phyloP scores from a whole-genome alignment of 306 rosid genomes.

The Canavalia gladiata region DNA sequence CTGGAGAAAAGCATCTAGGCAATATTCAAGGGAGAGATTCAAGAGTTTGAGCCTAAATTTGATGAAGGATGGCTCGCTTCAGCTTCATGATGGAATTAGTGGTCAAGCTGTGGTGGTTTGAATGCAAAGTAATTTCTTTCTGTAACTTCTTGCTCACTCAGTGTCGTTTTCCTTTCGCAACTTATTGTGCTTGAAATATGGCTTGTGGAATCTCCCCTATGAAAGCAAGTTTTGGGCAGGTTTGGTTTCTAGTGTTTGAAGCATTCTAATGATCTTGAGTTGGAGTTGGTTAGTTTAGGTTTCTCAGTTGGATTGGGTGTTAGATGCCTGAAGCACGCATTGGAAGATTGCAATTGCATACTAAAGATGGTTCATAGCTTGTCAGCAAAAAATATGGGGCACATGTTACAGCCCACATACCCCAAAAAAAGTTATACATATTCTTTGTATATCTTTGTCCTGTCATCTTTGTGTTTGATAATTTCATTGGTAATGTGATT shows the following conservation, averaged over 20 bases:
- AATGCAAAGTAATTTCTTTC: constrained; percentile 46
- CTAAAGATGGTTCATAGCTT: constrained; percentile 47
- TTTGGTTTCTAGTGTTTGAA: constrained; percentile 25
- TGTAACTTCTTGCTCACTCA: constrained; percentile 44
- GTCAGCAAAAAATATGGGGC: constrained; percentile 38
- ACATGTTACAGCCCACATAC: constrained; percentile 31
- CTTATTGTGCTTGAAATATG: constrained; percentile 45
- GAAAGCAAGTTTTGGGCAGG: constrained; percentile 48
- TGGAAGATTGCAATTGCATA: constrained; percentile 45
- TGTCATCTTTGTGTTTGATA: constrained; percentile 54
- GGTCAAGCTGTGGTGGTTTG: constrained; percentile 83
- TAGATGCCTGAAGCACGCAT: constrained; percentile 44
- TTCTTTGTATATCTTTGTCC: constrained; percentile 63
- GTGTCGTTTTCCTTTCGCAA: constrained; percentile 42
- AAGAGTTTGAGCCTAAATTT: constrained; percentile 89
- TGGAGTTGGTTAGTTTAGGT: constrained; percentile 42
- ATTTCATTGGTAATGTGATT: constrained; percentile 50
- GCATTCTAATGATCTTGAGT: constrained; percentile 30
- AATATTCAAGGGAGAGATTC: constrained; percentile 94
- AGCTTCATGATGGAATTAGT: constrained; percentile 80
- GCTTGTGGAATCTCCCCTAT: constrained; percentile 43
- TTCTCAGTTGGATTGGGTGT: constrained; percentile 36
- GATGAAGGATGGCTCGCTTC: constrained; percentile 94
- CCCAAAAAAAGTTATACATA: constrained; percentile 42
- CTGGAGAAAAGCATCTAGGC: constrained; percentile 98